A percentile compares a stretch with the other conserved stretches of the same genome.
Conservation (phyloP, 495 filamentous ascomycete genomes). For the Aspergillus nanangensis region DNA sequence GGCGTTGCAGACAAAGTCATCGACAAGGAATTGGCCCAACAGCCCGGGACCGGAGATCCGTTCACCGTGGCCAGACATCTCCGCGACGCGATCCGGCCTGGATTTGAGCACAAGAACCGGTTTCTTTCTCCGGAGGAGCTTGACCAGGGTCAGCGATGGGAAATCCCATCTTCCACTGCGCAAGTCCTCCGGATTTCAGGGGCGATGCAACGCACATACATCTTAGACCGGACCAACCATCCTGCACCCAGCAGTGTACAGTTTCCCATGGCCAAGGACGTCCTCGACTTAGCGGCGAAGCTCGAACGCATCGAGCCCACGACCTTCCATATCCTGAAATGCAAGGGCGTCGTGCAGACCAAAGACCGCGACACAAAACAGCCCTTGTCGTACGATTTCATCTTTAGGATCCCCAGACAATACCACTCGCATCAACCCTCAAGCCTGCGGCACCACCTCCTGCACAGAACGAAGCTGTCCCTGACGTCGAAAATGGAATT, state of each 20-base stretch:
- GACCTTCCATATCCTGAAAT: neutral
- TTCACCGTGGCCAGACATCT: neutral
- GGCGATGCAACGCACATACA: neutral
- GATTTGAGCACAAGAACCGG: neutral
- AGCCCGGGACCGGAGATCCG: neutral
- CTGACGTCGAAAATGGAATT: constrained; percentile 31
- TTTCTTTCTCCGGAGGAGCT: neutral
- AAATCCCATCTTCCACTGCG: neutral
- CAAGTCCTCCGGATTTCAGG: neutral
- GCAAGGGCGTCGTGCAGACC: neutral
- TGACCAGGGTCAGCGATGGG: neutral
- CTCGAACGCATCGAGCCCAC: neutral
- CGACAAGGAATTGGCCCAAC: neutral
- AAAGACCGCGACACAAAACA: neutral
- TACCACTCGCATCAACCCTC: neutral
- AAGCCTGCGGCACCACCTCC: neutral
- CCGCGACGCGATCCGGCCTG: neutral
- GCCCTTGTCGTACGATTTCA: neutral
- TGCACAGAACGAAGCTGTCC: neutral
- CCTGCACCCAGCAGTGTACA: neutral
- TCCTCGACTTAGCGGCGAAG: neutral
- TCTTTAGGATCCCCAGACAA: constrained; percentile 1
- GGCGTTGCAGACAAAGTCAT: neutral
- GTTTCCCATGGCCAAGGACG: neutral
- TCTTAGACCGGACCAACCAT: neutral